A percentile compares a stretch with the other conserved stretches of the same genome.
These are phyloP conservation scores for Pisolithus microcarpus DNA, from an alignment of 768 basidiomycete genomes.

Conservation along the genomic window DNA sequence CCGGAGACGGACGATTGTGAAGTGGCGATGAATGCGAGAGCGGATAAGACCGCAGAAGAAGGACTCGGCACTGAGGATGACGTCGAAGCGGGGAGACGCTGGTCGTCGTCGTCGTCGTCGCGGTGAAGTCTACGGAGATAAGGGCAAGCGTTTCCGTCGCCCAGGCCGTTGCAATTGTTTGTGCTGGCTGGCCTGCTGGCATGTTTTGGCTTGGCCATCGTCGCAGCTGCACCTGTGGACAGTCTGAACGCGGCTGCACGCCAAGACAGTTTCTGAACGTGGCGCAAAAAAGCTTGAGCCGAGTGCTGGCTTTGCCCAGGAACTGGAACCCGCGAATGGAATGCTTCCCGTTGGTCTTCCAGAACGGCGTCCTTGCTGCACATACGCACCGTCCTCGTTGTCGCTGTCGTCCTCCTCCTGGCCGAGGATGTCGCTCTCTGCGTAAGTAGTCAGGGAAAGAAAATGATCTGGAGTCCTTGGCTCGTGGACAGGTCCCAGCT, in stretches of 20 bases:
- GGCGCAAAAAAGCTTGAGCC: constrained; percentile 18
- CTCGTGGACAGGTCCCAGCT: not conserved
- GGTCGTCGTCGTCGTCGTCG: not conserved
- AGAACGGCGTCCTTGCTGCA: not conserved
- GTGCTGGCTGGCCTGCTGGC: no score
- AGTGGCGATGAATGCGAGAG: constrained; percentile 50
- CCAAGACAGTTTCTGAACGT: constrained; percentile 30
- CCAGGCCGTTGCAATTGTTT: constrained; percentile 2
- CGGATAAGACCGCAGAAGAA: constrained; percentile 45
- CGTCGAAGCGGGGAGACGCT: constrained; percentile 14
- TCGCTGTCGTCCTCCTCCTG: not conserved
- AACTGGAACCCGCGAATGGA: not conserved
- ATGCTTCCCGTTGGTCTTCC: not conserved
- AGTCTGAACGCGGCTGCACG: constrained; percentile 25
- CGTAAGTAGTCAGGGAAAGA: not conserved
- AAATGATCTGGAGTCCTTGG: not conserved
- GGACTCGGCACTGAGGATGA: constrained; percentile 26
- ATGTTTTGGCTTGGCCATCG: constrained; percentile 51
- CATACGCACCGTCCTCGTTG: not conserved
- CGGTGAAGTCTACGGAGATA: constrained; percentile 1
- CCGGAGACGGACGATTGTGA: constrained; percentile 40
- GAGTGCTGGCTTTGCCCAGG: not conserved
- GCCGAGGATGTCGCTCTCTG: not conserved
- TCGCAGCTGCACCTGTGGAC: constrained; percentile 17
- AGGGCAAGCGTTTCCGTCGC: not conserved